Percentiles rank a stretch among this genome's conserved stretches.
Evolutionary conservation across 495 filamentous ascomycete species (phyloP).

Genomic region (Elaphomyces granulatus): DNA sequence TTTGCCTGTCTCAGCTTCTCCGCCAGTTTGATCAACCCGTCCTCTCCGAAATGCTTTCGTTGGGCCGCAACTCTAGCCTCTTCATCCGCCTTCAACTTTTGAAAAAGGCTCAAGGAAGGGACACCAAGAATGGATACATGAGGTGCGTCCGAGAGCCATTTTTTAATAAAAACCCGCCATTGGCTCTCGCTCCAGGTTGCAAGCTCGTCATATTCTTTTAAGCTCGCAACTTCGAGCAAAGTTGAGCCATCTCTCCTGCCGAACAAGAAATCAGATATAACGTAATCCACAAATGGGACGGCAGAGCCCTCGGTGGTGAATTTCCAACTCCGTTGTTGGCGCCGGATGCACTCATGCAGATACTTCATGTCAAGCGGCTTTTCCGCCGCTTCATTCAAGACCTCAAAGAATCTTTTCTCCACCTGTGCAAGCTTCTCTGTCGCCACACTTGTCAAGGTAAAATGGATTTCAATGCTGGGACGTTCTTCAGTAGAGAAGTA

Average conservation of each 20-base stretch:
- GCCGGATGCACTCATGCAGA: slow-evolving; percentile 66
- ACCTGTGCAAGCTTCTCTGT: slow-evolving; percentile 74
- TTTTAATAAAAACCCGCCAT: slow-evolving; percentile 68
- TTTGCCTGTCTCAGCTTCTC: slow-evolving; percentile 68
- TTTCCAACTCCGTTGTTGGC: slow-evolving; percentile 64
- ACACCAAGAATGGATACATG: slow-evolving; percentile 83
- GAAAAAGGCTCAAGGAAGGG: slow-evolving; percentile 55
- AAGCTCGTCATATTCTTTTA: slow-evolving; percentile 63
- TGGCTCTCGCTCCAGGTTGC: slow-evolving; percentile 66
- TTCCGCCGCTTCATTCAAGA: slow-evolving; percentile 62
- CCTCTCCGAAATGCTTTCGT: slow-evolving; percentile 44
- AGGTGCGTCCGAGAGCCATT: slow-evolving; percentile 73
- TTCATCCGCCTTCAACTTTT: slow-evolving; percentile 59
- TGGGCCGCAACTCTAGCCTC: slow-evolving; percentile 39
- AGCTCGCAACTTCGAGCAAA: slow-evolving; percentile 47
- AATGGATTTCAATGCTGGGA: slow-evolving; percentile 68
- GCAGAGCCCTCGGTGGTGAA: slow-evolving; percentile 64
- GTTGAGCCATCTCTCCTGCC: slow-evolving; percentile 75
- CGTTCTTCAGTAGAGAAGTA: slow-evolving; percentile 59
- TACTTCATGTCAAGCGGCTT: slow-evolving; percentile 81
- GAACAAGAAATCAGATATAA: slow-evolving; percentile 86
- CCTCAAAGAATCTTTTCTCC: slow-evolving; percentile 69
- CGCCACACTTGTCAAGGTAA: slow-evolving; percentile 70
- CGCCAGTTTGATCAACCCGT: slow-evolving; percentile 54
- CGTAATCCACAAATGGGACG: slow-evolving; percentile 57